phyloP scores from a whole-genome alignment of 345 rosid genomes.

The Populus simonii region DNA sequence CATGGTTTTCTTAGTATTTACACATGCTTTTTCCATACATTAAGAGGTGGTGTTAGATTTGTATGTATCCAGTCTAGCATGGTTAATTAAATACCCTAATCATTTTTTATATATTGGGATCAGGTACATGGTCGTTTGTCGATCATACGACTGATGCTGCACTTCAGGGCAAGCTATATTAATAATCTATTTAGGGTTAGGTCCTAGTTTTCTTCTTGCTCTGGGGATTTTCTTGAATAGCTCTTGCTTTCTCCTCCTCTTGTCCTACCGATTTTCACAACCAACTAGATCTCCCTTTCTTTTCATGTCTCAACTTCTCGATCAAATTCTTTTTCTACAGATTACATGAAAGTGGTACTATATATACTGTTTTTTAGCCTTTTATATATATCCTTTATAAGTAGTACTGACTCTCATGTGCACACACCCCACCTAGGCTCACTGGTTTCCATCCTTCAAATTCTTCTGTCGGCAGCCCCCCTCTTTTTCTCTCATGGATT shows the following conservation, averaged over 20 bases:
- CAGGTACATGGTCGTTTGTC: neutral
- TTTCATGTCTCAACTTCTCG: constrained; percentile 13
- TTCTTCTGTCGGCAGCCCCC: neutral
- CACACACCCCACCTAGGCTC: neutral
- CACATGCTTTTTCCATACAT: too few species aligned
- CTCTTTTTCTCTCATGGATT: constrained; percentile 23
- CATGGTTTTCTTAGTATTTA: neutral
- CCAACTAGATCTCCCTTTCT: constrained; percentile 26
- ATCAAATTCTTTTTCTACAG: neutral
- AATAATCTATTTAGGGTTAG: neutral
- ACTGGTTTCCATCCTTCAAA: neutral
- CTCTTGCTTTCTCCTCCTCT: constrained; percentile 24
- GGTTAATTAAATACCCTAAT: too few species aligned
- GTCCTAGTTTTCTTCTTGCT: constrained; percentile 31
- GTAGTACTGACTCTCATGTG: neutral
- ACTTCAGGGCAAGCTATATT: neutral
- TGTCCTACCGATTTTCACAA: constrained; percentile 28
- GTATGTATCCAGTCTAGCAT: neutral
- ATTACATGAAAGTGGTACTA: neutral
- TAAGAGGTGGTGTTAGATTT: neutral
- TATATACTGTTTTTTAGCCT: neutral
- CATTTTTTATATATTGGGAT: too few species aligned
- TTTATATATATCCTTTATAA: neutral
- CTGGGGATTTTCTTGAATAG: constrained; percentile 26
- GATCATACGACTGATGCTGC: neutral